These are phyloP conservation scores for Aspergillus sp. DNA, from an alignment of 2,329 filamentous ascomycete species.

Conservation along the genomic window DNA sequence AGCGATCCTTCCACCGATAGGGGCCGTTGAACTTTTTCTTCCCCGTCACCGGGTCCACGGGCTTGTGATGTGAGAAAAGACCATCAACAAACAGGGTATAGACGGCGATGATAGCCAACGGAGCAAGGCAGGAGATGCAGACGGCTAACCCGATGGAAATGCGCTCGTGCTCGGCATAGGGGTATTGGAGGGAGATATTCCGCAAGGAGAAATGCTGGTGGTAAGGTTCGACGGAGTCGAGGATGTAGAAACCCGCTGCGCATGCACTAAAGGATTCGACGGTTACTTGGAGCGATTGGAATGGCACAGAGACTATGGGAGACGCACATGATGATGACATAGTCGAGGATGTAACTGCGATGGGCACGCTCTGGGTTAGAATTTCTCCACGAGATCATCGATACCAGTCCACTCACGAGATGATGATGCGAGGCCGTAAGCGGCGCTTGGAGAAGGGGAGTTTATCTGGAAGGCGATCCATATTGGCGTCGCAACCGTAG, in stretches of 20 bases:
- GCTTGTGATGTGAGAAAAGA: constrained; percentile 53
- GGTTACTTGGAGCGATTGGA: constrained; percentile 6
- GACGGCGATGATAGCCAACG: constrained; percentile 51
- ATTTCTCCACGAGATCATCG: background rate
- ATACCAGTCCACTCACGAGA: constrained; percentile 46
- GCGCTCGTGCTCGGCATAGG: constrained; percentile 56
- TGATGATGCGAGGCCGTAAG: constrained; percentile 49
- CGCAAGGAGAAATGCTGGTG: constrained; percentile 58
- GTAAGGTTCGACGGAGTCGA: constrained; percentile 55
- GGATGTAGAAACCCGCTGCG: constrained; percentile 50
- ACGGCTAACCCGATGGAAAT: constrained; percentile 52
- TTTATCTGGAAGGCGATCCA: constrained; percentile 38
- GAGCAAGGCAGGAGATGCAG: constrained; percentile 50
- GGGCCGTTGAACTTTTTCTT: constrained; percentile 43
- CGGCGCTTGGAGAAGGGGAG: constrained; percentile 56
- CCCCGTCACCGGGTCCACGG: constrained; percentile 31
- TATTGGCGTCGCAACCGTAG: constrained; percentile 10
- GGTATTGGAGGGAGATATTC: constrained; percentile 59
- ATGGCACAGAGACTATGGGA: background rate
- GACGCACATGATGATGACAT: constrained; percentile 58
- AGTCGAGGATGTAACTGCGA: constrained; percentile 56
- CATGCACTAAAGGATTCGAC: constrained; percentile 44
- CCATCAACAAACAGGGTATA: constrained; percentile 61
- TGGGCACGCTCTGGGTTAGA: constrained; percentile 1
- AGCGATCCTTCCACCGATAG: constrained; percentile 54